A percentile compares a stretch with the other conserved stretches of the same genome.
Evolutionary conservation across 2,329 filamentous ascomycete genomes (phyloP).

Genomic region (Dactylonectria macrodidyma): DNA sequence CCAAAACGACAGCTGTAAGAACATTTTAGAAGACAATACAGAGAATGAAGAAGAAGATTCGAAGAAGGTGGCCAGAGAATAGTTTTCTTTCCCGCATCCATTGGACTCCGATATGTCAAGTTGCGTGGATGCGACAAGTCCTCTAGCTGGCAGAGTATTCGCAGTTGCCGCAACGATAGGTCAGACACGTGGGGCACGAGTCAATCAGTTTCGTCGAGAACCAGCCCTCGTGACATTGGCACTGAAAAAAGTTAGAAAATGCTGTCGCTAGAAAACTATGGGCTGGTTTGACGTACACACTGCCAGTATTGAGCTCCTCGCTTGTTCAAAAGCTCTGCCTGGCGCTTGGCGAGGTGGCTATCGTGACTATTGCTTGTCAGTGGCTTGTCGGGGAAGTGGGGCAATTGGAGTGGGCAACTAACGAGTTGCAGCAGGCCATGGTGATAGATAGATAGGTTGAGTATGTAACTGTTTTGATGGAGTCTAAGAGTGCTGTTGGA

Average conservation of each 20-base stretch:
- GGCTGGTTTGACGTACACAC: neutral
- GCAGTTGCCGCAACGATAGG: constrained; percentile 40
- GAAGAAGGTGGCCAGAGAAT: neutral
- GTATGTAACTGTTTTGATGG: neutral
- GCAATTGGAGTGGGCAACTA: neutral
- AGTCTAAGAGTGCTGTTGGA: neutral
- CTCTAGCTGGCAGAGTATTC: constrained; percentile 33
- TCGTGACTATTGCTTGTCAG: neutral
- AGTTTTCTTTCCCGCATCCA: neutral
- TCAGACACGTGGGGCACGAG: neutral
- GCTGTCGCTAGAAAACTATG: neutral
- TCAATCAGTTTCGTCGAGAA: neutral
- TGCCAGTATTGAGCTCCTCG: neutral
- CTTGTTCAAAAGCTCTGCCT: neutral
- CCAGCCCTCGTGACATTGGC: neutral
- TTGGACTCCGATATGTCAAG: neutral
- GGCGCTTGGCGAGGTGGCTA: neutral
- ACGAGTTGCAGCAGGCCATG: neutral
- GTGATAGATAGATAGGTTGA: neutral
- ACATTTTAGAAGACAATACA: too few species aligned
- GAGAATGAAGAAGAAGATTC: neutral
- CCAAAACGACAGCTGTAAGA: neutral
- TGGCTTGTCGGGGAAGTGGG: neutral
- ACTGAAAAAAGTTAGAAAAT: neutral
- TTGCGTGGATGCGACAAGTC: neutral